Percentiles rank a stretch among this genome's conserved stretches.
Evolutionary conservation across 1,284 basidiomycete species (phyloP).

Genomic region (Earliella scabrosa): DNA sequence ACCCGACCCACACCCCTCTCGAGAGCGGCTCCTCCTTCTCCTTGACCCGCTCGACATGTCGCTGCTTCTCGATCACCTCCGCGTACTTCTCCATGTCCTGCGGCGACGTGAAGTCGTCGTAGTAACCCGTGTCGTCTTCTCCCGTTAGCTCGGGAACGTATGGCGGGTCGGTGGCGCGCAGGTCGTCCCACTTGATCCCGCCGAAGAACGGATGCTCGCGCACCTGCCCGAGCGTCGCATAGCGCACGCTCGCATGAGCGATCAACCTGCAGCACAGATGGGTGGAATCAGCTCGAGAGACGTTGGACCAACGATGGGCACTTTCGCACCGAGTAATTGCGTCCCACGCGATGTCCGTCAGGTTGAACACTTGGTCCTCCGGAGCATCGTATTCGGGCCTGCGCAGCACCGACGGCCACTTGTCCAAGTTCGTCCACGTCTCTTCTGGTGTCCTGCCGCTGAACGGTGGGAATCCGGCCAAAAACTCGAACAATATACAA

Average conservation of each 20-base stretch:
- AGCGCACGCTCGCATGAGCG: slow-evolving; percentile 80
- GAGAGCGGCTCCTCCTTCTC: slow-evolving; percentile 82
- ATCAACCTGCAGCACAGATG: slow-evolving; percentile 50
- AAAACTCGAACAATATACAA: slow-evolving; percentile 97
- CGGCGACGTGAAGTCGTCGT: slow-evolving; percentile 92
- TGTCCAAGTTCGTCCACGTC: slow-evolving; percentile 99
- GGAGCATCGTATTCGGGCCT: slow-evolving; percentile 95
- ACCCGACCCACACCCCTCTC: slow-evolving; percentile 94
- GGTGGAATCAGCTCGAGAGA: neutral
- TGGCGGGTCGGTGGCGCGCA: slow-evolving; percentile 84
- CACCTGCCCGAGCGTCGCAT: slow-evolving; percentile 76
- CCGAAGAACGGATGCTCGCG: slow-evolving; percentile 88
- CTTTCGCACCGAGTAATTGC: slow-evolving; percentile 78
- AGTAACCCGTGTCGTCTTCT: slow-evolving; percentile 97
- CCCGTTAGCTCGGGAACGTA: slow-evolving; percentile 96
- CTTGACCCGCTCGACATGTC: slow-evolving; percentile 89
- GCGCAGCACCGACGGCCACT: slow-evolving; percentile 92
- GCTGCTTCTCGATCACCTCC: slow-evolving; percentile 97
- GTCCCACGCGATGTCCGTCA: slow-evolving; percentile 94
- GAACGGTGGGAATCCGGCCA: slow-evolving; percentile 98
- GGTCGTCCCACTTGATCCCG: slow-evolving; percentile 73
- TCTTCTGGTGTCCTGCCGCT: slow-evolving; percentile 95
- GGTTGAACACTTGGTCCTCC: slow-evolving; percentile 97
- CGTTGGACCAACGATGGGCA: too few species aligned
- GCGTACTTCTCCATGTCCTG: slow-evolving; percentile 99